A percentile compares a stretch with the other conserved stretches of the same genome.
phyloP scores from a whole-genome alignment of 192 early-diverging fungal genomes.

The Umbelopsis isabellina region DNA sequence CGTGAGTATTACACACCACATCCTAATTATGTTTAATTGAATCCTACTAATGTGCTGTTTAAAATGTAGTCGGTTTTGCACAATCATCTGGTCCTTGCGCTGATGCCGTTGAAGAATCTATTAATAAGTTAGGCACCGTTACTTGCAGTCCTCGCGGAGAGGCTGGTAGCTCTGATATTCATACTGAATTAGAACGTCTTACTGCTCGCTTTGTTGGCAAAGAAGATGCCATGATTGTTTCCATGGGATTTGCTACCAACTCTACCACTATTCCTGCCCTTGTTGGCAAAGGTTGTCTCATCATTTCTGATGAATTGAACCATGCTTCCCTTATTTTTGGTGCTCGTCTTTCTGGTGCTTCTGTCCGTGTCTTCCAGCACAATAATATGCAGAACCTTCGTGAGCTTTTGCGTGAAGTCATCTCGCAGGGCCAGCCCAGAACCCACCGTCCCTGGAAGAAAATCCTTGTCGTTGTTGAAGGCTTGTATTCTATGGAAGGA shows the following conservation, averaged over 20 bases:
- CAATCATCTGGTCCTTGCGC: constrained; percentile 87
- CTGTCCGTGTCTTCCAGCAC: constrained; percentile 86
- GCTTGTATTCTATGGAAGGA: constrained; percentile 94
- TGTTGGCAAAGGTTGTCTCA: constrained; percentile 74
- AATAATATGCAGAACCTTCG: constrained; percentile 78
- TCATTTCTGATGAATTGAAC: constrained; percentile 89
- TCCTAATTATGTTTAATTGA: too few relatives aligned
- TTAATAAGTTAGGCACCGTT: constrained; percentile 64
- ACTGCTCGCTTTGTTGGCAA: constrained; percentile 84
- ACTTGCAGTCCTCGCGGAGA: constrained; percentile 65
- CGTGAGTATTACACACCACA: constrained; percentile 7
- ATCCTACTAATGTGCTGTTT: too few relatives aligned
- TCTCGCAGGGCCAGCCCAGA: constrained; percentile 87
- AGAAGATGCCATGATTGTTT: constrained; percentile 80
- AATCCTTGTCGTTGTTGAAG: constrained; percentile 90
- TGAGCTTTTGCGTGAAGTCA: constrained; percentile 71
- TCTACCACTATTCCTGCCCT: constrained; percentile 87
- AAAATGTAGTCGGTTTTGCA: constrained; percentile 72
- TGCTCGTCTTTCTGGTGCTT: constrained; percentile 79
- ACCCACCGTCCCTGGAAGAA: constrained; percentile 96
- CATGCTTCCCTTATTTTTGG: constrained; percentile 87
- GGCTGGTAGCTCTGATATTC: constrained; percentile 62
- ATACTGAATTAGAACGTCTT: constrained; percentile 72
- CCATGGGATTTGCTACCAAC: constrained; percentile 93
- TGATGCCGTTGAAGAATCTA: constrained; percentile 75